phyloP scores from a whole-genome alignment of 2,329 filamentous ascomycete genomes.

The Pestalotiopsis sp. region DNA sequence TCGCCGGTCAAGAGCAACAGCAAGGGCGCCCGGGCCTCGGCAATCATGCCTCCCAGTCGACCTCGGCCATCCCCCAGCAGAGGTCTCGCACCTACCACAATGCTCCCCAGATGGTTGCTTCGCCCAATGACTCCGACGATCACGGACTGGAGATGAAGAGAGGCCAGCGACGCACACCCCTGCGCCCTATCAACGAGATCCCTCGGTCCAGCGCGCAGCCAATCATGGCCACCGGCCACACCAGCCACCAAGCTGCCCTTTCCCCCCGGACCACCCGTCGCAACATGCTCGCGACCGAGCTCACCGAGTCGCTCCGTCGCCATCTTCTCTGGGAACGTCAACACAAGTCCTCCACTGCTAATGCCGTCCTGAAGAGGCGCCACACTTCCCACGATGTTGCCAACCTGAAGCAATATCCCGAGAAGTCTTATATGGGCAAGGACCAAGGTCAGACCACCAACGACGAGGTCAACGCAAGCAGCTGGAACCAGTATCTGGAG shows the following conservation, averaged over 20 bases:
- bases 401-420: slow-evolving; percentile 82
- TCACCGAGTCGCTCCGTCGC: slow-evolving; percentile 89
- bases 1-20: slow-evolving; percentile 76
- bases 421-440: slow-evolving; percentile 62
- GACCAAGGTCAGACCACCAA: slow-evolving; percentile 36
- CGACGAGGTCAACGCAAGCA: slow-evolving; percentile 66
- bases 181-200: slow-evolving; percentile 62
- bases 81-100: slow-evolving; percentile 55
- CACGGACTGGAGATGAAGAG: slow-evolving; percentile 67
- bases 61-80: slow-evolving; percentile 68
- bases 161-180: slow-evolving; percentile 49
- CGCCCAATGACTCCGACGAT: slow-evolving; percentile 64
- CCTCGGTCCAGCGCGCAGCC: slow-evolving; percentile 73
- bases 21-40: slow-evolving; percentile 61
- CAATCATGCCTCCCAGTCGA: slow-evolving; percentile 66
- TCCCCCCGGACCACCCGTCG: slow-evolving; percentile 90
- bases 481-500: slow-evolving; percentile 86
- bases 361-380: slow-evolving; percentile 84
- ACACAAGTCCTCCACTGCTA: slow-evolving; percentile 87
- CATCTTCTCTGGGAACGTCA: slow-evolving; percentile 95
- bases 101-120: slow-evolving; percentile 46
- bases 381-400: slow-evolving; percentile 91
- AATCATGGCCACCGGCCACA: slow-evolving; percentile 74
- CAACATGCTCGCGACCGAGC: slow-evolving; percentile 93
- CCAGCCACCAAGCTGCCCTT: slow-evolving; percentile 68